Percentiles rank a stretch among this genome's conserved stretches.
Evolutionary conservation across 768 basidiomycete genomes (phyloP).

Genomic region (Fibroporia radiculosa): DNA sequence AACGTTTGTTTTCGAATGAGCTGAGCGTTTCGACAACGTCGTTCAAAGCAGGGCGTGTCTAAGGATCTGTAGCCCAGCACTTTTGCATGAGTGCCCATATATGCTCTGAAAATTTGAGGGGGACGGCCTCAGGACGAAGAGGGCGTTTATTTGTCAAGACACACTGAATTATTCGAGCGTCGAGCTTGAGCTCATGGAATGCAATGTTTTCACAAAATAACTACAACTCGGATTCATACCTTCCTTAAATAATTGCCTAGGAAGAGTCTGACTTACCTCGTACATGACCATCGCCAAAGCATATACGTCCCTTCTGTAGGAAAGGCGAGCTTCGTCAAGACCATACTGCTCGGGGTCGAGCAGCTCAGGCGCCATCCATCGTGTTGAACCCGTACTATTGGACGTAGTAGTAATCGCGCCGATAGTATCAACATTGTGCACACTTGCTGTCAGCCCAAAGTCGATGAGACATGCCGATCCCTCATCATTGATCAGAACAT

Average conservation of each 20-base stretch:
- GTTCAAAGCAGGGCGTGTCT: no score
- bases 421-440: neutral
- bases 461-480: constrained; percentile 1
- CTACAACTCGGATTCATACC: no score
- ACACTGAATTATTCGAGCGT: neutral
- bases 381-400: neutral
- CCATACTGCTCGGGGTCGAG: constrained; percentile 4
- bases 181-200: neutral
- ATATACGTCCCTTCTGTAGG: constrained; percentile 1
- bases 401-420: neutral
- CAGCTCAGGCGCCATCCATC: constrained; percentile 7
- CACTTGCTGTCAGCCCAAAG: constrained; percentile 1
- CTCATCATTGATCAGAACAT: constrained; percentile 4
- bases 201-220: neutral
- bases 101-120: no score
- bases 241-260: neutral
- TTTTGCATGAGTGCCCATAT: no score
- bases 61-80: no score
- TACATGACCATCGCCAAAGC: constrained; percentile 1
- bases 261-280: constrained; percentile 1
- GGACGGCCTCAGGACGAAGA: no score
- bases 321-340: neutral
- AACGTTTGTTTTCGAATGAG: no score
- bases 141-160: no score
- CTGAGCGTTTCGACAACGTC: no score